Base-by-base conservation (phyloP, 257 asterid genomes). In the Nicotiana benthamiana region DNA sequence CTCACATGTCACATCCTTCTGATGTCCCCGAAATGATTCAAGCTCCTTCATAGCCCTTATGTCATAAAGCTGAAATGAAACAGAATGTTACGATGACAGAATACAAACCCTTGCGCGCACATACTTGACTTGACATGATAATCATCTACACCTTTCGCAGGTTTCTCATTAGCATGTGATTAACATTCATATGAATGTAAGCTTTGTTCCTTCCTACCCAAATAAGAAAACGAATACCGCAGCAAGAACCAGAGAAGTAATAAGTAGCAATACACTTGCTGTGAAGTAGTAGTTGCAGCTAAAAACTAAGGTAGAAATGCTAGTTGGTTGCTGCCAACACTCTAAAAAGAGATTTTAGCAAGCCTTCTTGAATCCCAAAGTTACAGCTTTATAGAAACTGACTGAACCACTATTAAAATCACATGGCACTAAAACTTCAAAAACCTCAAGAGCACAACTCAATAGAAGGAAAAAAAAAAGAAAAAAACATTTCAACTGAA, bases 21-120 rank as follows among this genome's bases (percentile, higher is more conserved):
- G 88, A 85, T 96, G 99, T 83, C 99, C 99, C 59, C 97, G 97
- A 80, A 96, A 96, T 75, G 99, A 91, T 84, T 94, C 95, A 61
- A 96, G 96, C 90, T 96, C 99, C 92, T 94, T 96, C 99, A 96
- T 96, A 32, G 97, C 92, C 89, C 99, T 92, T 88, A 96, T 93
- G 85, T 96, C 99, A 86, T 92, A 96, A 83, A 96, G 98, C 99
- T 95, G 93, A 46, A 81, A 82, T 77, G 78, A 80, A 56, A 72
- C 77, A 80, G 18, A 28, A 60, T 48, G 13, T 52, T 84, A 72
- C 46, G 64, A 84, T 51, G 80, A 79, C 79, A 62, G 27, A 16
- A 80, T 28, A 57, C 70, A 72, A 51, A 24, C 75, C 72, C 30
- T 48, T 72, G 61, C 34, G 48, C 78, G 15, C 34, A 79, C n/a